Evolutionary conservation across 2,329 filamentous ascomycete species (phyloP).

Genomic region (Hortaea werneckii): DNA sequence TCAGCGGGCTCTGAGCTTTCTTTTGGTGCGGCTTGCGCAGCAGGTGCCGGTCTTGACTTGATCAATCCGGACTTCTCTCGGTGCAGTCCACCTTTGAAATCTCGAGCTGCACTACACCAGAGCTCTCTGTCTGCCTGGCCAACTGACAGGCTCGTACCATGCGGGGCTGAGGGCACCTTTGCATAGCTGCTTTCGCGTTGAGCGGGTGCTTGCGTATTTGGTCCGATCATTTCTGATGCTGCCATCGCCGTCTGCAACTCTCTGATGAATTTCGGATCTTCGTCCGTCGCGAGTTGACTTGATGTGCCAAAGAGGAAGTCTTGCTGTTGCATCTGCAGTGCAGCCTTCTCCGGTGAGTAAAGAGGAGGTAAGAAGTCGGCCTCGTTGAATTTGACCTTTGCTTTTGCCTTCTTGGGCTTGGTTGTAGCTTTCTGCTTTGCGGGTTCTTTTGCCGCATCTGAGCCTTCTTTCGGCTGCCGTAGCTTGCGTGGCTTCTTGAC

Average conservation of each 20-base stretch:
- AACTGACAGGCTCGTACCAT: slow-evolving; percentile 20
- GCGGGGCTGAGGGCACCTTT: slow-evolving; percentile 17
- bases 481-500: slow-evolving; percentile 17
- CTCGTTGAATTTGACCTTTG: slow-evolving; percentile 16
- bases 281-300: slow-evolving; percentile 66
- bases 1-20: background rate
- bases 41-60: background rate
- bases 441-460: background rate
- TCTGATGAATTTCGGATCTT: slow-evolving; percentile 56
- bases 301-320: slow-evolving; percentile 79
- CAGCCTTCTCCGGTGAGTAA: slow-evolving; percentile 58
- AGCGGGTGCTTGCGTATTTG: background rate
- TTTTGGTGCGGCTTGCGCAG: background rate
- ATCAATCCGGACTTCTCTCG: slow-evolving; percentile 3
- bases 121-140: slow-evolving; percentile 36
- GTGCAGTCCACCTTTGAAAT: slow-evolving; percentile 43
- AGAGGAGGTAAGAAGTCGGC: slow-evolving; percentile 28
- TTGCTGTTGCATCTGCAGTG: slow-evolving; percentile 56
- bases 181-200: slow-evolving; percentile 12
- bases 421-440: slow-evolving; percentile 10
- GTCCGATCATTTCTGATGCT: slow-evolving; percentile 38
- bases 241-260: slow-evolving; percentile 54
- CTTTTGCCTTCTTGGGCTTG: slow-evolving; percentile 27
- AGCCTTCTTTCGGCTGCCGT: slow-evolving; percentile 7
- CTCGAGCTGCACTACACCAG: slow-evolving; percentile 62